These are phyloP conservation scores for Polyporus tsugae DNA, from an alignment of 1,284 basidiomycete genomes.

Conservation along the genomic window DNA sequence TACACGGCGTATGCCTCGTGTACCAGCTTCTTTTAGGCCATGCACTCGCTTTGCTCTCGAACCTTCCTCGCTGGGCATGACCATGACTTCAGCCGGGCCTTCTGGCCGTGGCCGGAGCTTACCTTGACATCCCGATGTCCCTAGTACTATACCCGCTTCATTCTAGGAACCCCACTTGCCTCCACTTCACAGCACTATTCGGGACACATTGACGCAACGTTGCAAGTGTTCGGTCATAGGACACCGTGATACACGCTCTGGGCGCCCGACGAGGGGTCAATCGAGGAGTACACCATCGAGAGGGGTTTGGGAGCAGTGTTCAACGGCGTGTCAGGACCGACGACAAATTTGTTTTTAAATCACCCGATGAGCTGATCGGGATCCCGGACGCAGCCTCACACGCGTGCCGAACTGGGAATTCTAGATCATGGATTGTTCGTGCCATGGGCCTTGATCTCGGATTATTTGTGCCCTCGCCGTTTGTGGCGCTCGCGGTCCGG, in stretches of 20 bases:
- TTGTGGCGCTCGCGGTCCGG: neutral
- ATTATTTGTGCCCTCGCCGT: conserved; percentile 1
- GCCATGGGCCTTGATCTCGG: conserved; percentile 14
- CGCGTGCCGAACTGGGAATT: conserved; percentile 19
- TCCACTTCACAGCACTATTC: neutral
- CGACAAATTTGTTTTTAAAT: conserved; percentile 16
- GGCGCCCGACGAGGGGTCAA: conserved; percentile 5
- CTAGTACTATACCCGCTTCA: neutral
- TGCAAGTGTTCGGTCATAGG: conserved; percentile 5
- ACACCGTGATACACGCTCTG: neutral
- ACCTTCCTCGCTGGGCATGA: neutral
- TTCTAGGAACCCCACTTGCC: conserved; percentile 4
- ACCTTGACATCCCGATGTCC: neutral
- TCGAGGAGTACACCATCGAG: neutral
- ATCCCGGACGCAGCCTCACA: neutral
- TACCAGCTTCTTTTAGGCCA: neutral
- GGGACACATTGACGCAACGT: conserved; percentile 6
- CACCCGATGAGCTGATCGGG: conserved; percentile 16
- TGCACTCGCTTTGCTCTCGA: neutral
- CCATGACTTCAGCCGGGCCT: conserved; percentile 1
- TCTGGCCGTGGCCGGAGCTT: neutral
- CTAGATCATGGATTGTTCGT: conserved; percentile 21
- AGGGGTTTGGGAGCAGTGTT: conserved; percentile 3
- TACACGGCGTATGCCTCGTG: neutral
- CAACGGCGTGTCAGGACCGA: neutral